Evolutionary conservation across 345 rosid genomes (phyloP), one percentile per base, ranked within the genome.

Genomic region (Salix udensis): DNA sequence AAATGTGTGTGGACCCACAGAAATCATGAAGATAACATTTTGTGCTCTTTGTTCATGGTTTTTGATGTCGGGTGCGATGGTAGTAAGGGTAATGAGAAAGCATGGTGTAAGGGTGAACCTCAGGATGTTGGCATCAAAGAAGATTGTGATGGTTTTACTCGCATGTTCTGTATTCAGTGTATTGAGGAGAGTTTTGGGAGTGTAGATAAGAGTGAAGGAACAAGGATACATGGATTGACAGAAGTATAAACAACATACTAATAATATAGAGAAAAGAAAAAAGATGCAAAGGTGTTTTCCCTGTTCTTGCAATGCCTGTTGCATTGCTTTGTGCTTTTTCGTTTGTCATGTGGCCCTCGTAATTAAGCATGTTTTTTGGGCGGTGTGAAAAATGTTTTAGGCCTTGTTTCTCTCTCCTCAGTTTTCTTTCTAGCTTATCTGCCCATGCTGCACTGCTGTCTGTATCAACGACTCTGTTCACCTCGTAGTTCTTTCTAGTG

Each of bases 51-150:
- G 79, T 31, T 84, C 85, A 14, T 89, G 92, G 90, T 80, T 92
- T 77, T 76, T 85, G 39, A 85, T 83, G 81, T 12, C 86, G 69
- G 84, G 82, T 42, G 70, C 83, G 13, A 76, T 75, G 6, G 65
- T 81, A 8, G 69, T 84, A 55, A 83, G 80, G 73, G 70, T 86
- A 46, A 92, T 91, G 98, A 91, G 87, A 81, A 87, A 84, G 83
- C 89, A 79, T 2, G 91, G 92, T 2, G 7, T 90, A 67, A 80
- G 89, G 82, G 80, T 94, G 68, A 93, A 95, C 66, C 92, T 95
- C 23, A 88, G 97, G 77, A 82, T 89, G 30, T 73, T 94, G 65
- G 97, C 98, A 13, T 94, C 97, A 4, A 94, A 94, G 82, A 92
- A 87, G 88, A 84, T 90, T 36, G 85, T 88, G 80, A 80, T 73